phyloP scores from a whole-genome alignment of 2,329 filamentous ascomycete species.

The Ophiosphaerella narmari region DNA sequence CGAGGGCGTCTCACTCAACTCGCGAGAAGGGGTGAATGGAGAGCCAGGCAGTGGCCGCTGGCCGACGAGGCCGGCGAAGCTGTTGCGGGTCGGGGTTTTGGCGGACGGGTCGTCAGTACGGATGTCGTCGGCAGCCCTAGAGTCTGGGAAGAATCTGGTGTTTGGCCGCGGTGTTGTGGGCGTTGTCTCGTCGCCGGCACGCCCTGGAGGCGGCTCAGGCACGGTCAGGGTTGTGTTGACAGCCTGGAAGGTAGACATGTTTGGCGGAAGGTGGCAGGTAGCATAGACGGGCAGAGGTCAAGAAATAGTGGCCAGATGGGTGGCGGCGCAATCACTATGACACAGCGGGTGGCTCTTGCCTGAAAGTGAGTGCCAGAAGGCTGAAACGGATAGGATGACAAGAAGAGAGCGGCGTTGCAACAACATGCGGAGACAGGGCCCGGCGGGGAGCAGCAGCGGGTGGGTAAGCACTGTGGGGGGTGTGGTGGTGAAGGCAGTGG shows the following conservation, averaged over 20 bases:
- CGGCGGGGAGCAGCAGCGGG: slow-evolving; percentile 4
- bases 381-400: slow-evolving; percentile 46
- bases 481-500: slow-evolving; percentile 6
- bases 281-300: too few relatives aligned
- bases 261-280: slow-evolving; percentile 12
- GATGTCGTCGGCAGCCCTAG: slow-evolving; percentile 40
- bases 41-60: slow-evolving; percentile 53
- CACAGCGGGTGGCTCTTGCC: slow-evolving; percentile 23
- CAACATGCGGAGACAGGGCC: slow-evolving; percentile 41
- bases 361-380: slow-evolving; percentile 35
- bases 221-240: slow-evolving; percentile 61
- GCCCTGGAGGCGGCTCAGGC: slow-evolving; percentile 48
- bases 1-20: slow-evolving; percentile 47
- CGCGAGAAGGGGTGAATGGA: slow-evolving; percentile 51
- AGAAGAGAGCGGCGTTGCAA: slow-evolving; percentile 37
- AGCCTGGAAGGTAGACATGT: slow-evolving; percentile 64
- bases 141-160: slow-evolving; percentile 48
- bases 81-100: slow-evolving; percentile 67
- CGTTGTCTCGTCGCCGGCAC: slow-evolving; percentile 58
- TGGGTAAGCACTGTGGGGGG: slow-evolving; percentile 4
- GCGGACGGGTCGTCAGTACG: slow-evolving; percentile 50
- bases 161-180: slow-evolving; percentile 60
- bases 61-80: slow-evolving; percentile 53
- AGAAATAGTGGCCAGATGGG: too few relatives aligned
- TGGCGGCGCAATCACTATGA: slow-evolving; percentile 14